Base-by-base conservation (phyloP, 805 yeast species). In the Kurtzmaniella cleridarum region DNA sequence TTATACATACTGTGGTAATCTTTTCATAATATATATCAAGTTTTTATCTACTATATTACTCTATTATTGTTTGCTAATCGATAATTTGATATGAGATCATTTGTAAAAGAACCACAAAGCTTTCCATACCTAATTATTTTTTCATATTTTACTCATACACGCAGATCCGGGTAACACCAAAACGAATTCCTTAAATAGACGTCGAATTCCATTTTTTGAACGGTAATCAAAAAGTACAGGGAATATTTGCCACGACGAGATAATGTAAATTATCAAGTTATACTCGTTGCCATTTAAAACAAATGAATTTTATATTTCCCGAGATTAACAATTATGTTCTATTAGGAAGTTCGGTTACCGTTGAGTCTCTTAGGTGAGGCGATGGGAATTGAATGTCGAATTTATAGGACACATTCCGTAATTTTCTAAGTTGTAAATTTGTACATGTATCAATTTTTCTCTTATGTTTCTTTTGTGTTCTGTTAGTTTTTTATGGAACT, bases 171-270 rank as follows among this genome's bases (percentile, higher is more conserved):
- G 36, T 32, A 32, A 32, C 17, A 27, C 5, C 6, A 15, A 8
- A 9, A 18, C 6, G 3, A n/a, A 23, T 32, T 32, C 24, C 24
- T 20, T 20, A 20, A 20, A 20, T 20, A 20, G 24, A 20, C 24
- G 7, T 20, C 24, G 24, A 20, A 20, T 20, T 20, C 24, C 24
- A 5, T 5, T 5, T 20, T 20, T 20, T 20, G 24, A 20, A 20
- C 24, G 24, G 24, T 20, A 20, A 20, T 20, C 24, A 20, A 20
- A 20, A 54, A 51, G 54, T 51, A 54, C 69, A 20, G 81, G 77
- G 78, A 74, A 65, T 64, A 66, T 72, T 73, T 76, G 82, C 82
- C 82, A 77, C 82, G 82, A 66, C 81, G 81, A 63, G 73, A 61
- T 71, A 69, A 74, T 70, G 76, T 62, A 70, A 43, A 70, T 68